phyloP scores from a whole-genome alignment of 495 filamentous ascomycete genomes.

The Parathielavia appendiculata region DNA sequence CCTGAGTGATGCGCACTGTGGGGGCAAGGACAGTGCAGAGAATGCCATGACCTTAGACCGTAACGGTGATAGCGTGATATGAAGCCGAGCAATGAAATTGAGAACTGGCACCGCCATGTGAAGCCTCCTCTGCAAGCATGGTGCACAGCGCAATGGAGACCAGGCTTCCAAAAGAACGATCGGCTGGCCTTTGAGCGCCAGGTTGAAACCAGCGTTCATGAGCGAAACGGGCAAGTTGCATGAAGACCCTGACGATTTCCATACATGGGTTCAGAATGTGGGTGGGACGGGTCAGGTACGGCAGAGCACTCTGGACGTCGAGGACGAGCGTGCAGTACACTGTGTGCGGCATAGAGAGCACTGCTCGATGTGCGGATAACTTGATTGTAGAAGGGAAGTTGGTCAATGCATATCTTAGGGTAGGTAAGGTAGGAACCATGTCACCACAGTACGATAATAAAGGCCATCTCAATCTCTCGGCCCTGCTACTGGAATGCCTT shows the following conservation, averaged over 20 bases:
- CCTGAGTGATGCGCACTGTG: conserved; percentile 16
- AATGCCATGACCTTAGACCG: conserved; percentile 21
- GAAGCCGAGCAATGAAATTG: conserved; percentile 29
- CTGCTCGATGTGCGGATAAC: too few relatives aligned
- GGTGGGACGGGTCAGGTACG: background rate
- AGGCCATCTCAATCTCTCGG: too few relatives aligned
- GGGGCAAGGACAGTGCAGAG: conserved; percentile 14
- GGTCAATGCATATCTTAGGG: too few relatives aligned
- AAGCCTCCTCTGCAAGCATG: conserved; percentile 14
- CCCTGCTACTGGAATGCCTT: too few relatives aligned
- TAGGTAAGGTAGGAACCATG: too few relatives aligned
- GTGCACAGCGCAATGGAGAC: conserved; percentile 14
- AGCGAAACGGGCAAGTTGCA: conserved; percentile 25
- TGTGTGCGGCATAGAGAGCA: too few relatives aligned
- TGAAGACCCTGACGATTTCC: background rate
- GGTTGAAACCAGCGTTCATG: background rate
- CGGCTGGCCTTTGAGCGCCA: conserved; percentile 11
- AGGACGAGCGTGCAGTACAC: background rate
- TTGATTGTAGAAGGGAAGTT: too few relatives aligned
- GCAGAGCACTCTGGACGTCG: too few relatives aligned
- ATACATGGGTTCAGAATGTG: background rate
- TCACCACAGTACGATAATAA: too few relatives aligned
- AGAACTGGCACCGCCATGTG: conserved; percentile 23
- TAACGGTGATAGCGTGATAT: conserved; percentile 18
- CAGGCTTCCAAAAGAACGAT: conserved; percentile 14